Percentiles rank a stretch among this genome's conserved stretches.
These are phyloP conservation scores for Phanerodontia chrysosporium DNA, from an alignment of 768 basidiomycete genomes.

Conservation along the genomic window DNA sequence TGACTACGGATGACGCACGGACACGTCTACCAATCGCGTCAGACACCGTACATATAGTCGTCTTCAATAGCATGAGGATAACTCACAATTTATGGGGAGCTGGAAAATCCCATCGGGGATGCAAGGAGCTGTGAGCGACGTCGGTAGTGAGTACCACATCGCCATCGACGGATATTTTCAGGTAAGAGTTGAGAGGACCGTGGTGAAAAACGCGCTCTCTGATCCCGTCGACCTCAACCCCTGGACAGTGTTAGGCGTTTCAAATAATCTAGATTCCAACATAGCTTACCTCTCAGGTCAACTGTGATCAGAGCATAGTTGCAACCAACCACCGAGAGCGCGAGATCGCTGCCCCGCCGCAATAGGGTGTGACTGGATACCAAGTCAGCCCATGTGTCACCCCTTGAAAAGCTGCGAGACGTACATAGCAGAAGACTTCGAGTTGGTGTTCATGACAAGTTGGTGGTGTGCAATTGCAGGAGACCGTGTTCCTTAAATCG, in stretches of 20 bases:
- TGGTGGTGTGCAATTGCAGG: too few relatives aligned
- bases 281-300: neutral
- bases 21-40: neutral
- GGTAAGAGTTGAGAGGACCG: neutral
- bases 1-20: neutral
- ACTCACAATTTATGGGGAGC: neutral
- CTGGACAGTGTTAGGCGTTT: neutral
- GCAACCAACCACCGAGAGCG: neutral
- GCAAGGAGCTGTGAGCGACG: neutral
- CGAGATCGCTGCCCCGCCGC: neutral
- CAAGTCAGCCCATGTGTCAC: too few relatives aligned
- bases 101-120: neutral
- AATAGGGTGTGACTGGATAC: too few relatives aligned
- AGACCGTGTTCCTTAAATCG: too few relatives aligned
- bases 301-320: neutral
- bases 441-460: too few relatives aligned
- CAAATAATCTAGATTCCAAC: too few relatives aligned
- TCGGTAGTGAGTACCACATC: neutral
- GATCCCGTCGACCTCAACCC: neutral
- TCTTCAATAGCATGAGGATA: neutral
- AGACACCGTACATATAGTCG: too few relatives aligned
- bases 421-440: too few relatives aligned
- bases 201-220: neutral
- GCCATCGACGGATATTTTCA: neutral
- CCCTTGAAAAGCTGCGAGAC: too few relatives aligned